Conservation (phyloP, 257 asterid species). For the Solanum neorickii region DNA sequence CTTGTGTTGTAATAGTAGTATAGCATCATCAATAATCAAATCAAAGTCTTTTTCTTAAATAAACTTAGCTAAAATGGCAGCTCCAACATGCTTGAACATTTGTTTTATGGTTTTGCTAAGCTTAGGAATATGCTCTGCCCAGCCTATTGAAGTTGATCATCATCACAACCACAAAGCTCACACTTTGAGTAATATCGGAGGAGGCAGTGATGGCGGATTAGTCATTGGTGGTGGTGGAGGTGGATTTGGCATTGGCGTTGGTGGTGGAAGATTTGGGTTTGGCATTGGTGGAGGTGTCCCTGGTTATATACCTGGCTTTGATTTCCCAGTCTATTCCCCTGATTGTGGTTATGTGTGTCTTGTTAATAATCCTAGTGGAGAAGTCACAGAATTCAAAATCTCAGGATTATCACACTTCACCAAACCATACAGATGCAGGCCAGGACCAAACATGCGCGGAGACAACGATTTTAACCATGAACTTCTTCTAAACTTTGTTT, state of each 20-base stretch:
- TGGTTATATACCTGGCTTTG: neutral
- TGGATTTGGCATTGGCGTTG: neutral
- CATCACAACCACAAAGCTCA: neutral
- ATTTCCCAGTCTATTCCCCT: neutral
- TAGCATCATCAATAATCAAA: neutral
- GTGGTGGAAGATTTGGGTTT: neutral
- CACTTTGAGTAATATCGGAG: neutral
- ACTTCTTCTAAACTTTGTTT: neutral
- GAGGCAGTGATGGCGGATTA: neutral
- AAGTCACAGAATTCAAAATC: neutral
- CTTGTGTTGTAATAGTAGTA: too few relatives aligned
- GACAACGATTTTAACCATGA: neutral
- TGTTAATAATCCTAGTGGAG: neutral
- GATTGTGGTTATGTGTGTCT: neutral
- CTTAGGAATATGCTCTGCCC: slow-evolving; percentile 6
- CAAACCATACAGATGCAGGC: neutral
- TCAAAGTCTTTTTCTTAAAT: neutral
- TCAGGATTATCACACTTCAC: neutral
- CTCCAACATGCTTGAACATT: neutral
- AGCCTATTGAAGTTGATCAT: neutral
- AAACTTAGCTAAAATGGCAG: neutral
- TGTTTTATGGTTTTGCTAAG: neutral
- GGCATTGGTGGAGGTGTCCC: neutral
- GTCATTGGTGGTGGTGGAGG: neutral
- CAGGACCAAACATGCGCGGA: neutral